phyloP scores from a whole-genome alignment of 176 grass and related monocot species.

The Zoysia japonica region DNA sequence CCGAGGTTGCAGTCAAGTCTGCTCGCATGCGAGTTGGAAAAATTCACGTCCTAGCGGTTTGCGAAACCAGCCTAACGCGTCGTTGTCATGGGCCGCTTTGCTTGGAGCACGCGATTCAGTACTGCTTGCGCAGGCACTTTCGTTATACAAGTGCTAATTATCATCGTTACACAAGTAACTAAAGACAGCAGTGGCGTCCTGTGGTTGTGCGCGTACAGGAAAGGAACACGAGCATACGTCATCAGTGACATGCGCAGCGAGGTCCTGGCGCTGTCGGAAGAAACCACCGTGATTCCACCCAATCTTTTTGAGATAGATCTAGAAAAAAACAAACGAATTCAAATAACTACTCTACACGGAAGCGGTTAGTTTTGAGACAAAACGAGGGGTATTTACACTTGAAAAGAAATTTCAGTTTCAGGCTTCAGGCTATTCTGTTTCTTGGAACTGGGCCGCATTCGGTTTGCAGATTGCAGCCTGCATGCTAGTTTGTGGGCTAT shows the following conservation, averaged over 20 bases:
- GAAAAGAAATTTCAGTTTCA: constrained; percentile 3
- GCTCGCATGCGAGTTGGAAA: constrained; percentile 31
- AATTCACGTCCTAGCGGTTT: background rate
- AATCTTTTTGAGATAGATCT: background rate
- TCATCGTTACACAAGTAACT: background rate
- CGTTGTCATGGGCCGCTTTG: constrained; percentile 4
- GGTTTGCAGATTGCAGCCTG: too few species aligned
- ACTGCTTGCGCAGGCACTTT: background rate
- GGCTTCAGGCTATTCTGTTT: background rate
- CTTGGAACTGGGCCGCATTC: too few species aligned
- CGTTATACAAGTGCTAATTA: constrained; percentile 1
- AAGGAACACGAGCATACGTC: background rate
- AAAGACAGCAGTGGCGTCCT: background rate
- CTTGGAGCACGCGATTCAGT: background rate
- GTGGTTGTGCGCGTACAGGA: background rate
- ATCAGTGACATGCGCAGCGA: constrained; percentile 20
- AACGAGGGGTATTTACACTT: background rate
- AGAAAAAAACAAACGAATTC: background rate
- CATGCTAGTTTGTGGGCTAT: too few species aligned
- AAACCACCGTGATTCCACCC: background rate
- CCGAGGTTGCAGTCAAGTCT: constrained; percentile 37
- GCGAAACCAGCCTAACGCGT: constrained; percentile 35
- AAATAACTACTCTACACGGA: background rate
- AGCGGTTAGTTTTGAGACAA: background rate
- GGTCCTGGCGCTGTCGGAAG: background rate